These are phyloP conservation scores for Wickerhamomyces sp. DNA, from an alignment of 1,139 yeast genomes.

Conservation along the genomic window DNA sequence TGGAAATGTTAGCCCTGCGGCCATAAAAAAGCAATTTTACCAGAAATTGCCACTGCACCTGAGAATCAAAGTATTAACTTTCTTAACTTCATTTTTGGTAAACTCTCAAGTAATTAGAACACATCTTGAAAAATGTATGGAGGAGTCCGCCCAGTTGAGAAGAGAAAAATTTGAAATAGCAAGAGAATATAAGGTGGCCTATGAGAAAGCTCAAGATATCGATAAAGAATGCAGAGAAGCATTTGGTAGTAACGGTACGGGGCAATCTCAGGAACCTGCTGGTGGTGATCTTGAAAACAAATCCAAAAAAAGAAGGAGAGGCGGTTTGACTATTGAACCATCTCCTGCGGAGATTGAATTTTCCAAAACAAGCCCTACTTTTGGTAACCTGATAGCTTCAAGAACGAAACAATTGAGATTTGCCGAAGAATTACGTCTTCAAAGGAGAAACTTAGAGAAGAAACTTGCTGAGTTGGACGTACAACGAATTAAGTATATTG, in stretches of 20 bases:
- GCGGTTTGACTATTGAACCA: slow-evolving; percentile 40
- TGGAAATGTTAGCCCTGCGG: slow-evolving; percentile 42
- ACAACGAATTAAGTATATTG: slow-evolving; percentile 73
- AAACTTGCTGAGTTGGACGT: slow-evolving; percentile 64
- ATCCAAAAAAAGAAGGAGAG: slow-evolving; percentile 24
- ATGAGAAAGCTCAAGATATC: slow-evolving; percentile 47
- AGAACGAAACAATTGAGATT: slow-evolving; percentile 38
- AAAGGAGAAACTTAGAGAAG: slow-evolving; percentile 50
- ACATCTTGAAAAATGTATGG: slow-evolving; percentile 66
- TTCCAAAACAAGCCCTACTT: slow-evolving; percentile 42
- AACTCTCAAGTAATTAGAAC: slow-evolving; percentile 57
- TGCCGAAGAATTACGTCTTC: slow-evolving; percentile 41
- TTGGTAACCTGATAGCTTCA: slow-evolving; percentile 39
- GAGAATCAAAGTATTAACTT: slow-evolving; percentile 49
- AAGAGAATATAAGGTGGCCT: slow-evolving; percentile 50
- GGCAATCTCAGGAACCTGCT: slow-evolving; percentile 16
- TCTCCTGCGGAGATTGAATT: slow-evolving; percentile 46
- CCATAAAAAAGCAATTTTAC: slow-evolving; percentile 50
- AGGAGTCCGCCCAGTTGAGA: slow-evolving; percentile 57
- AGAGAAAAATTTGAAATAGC: slow-evolving; percentile 66
- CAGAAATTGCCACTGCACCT: slow-evolving; percentile 42
- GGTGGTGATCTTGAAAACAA: slow-evolving; percentile 11
- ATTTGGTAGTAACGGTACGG: slow-evolving; percentile 8
- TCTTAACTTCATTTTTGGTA: slow-evolving; percentile 54
- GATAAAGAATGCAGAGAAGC: slow-evolving; percentile 31